phyloP scores from a whole-genome alignment of 129 eudicot genomes.

The Deinandra increscens region DNA sequence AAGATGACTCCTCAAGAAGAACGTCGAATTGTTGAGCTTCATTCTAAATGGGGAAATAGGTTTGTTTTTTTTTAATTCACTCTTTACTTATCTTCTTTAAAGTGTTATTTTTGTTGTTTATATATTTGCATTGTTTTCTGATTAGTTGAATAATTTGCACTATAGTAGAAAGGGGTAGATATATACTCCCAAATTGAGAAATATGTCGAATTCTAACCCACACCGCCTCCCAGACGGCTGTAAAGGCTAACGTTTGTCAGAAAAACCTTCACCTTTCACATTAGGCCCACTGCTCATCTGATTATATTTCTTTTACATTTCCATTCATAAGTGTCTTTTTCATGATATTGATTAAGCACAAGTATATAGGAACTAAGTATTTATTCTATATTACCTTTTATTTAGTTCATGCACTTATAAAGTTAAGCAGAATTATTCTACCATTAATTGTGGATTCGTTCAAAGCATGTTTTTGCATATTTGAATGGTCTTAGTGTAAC shows the following conservation, averaged over 20 bases:
- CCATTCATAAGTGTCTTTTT: not conserved
- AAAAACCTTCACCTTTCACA: no score
- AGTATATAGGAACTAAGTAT: conserved; percentile 3
- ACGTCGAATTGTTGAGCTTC: conserved; percentile 76
- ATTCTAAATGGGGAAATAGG: conserved; percentile 97
- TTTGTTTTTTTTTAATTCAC: conserved; percentile 14
- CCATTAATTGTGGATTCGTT: conserved; percentile 10
- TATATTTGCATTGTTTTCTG: not conserved
- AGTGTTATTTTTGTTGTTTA: not conserved
- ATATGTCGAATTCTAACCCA: no score
- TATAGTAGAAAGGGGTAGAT: no score
- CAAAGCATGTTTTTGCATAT: conserved; percentile 13
- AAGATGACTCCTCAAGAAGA: conserved; percentile 97
- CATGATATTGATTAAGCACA: conserved; percentile 19
- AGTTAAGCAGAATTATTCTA: conserved; percentile 21
- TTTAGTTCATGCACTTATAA: conserved; percentile 29
- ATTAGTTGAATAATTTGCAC: no score
- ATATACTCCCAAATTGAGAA: no score
- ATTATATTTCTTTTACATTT: not conserved
- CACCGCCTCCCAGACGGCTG: no score
- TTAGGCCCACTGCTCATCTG: no score
- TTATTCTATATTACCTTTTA: conserved; percentile 17
- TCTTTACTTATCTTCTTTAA: not conserved
- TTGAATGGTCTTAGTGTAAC: conserved; percentile 26
- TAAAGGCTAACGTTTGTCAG: no score